These are phyloP conservation scores for Extremus antarcticus DNA, from an alignment of 495 filamentous ascomycete genomes.

Conservation along the genomic window DNA sequence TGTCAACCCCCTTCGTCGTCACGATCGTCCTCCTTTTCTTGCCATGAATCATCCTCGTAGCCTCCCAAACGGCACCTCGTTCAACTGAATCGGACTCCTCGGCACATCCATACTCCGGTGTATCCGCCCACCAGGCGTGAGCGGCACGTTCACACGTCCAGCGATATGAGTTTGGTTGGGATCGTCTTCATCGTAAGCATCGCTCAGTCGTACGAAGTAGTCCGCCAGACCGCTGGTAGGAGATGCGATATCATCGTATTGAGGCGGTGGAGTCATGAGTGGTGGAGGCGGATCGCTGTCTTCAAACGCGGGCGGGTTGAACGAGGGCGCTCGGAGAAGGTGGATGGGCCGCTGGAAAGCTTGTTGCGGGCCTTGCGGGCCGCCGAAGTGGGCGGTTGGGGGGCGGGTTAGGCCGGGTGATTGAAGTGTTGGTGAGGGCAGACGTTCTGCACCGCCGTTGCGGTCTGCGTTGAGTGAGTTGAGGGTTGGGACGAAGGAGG, in stretches of 20 bases:
- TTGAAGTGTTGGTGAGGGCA: conserved; percentile 18
- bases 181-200: conserved; percentile 44
- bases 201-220: conserved; percentile 69
- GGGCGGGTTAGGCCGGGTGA: conserved; percentile 30
- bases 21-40: no score
- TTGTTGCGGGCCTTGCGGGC: conserved; percentile 16
- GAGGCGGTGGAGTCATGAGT: conserved; percentile 73
- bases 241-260: conserved; percentile 77
- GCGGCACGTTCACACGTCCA: conserved; percentile 51
- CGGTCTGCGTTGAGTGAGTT: conserved; percentile 24
- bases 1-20: background rate
- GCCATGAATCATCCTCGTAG: background rate
- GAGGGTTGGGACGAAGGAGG: conserved; percentile 33
- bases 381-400: conserved; percentile 28
- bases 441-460: conserved; percentile 4
- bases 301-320: conserved; percentile 84
- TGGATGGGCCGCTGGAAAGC: conserved; percentile 61
- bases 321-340: conserved; percentile 75
- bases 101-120: conserved; percentile 54
- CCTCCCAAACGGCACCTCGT: background rate
- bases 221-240: conserved; percentile 67
- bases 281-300: conserved; percentile 78
- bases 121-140: conserved; percentile 58
- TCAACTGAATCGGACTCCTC: background rate
- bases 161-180: conserved; percentile 36